Base-by-base conservation (phyloP, 257 asterid genomes). In the Solanum habrochaites region DNA sequence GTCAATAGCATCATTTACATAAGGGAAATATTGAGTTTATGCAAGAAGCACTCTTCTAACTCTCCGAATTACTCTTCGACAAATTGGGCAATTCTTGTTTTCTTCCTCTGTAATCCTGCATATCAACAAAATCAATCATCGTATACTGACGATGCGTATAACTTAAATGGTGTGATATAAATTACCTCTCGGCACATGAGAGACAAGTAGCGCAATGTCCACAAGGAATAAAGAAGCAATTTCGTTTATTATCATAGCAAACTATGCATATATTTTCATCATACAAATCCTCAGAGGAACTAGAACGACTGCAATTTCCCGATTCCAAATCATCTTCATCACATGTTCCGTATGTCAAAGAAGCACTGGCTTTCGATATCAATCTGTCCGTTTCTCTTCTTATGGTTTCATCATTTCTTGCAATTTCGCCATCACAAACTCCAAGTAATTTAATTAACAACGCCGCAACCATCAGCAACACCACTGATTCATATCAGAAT, bases 221-320 rank as follows among this genome's bases (percentile, higher is more conserved):
- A 42, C 98, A 94, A 15, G 98, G 98, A 83, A 91, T 60, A 58
- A 93, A 96, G 90, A 92, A 93, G 87, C 97, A 94, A 12, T 89
- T 91, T 78, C 94, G 83, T 3, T 64, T 90, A 3, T 90, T 88
- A 5, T 94, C 98, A 35, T 91, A 96, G 83, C 98, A 96, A 52
- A 96, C 92, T 5, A 93, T 95, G 23, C 98, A 96, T 12, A 94
- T 89, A 27, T 91, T 94, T 37, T 93, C 96, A 75, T 96, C 96
- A 37, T 92, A 96, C 71, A 93, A n/a, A 6, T 92, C 93, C 29
- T 91, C 95, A 4, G 94, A 90, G 0, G 93, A 83, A 10, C 90
- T 86, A 56, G 25, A 71, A 67, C 78, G 85, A 66, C 91, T 87
- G 71, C 87, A 70, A 25, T 86, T 78, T 16, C 91, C 91, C 1